These are phyloP conservation scores for Cercophora scortea DNA, from an alignment of 495 filamentous ascomycete species.

Conservation along the genomic window DNA sequence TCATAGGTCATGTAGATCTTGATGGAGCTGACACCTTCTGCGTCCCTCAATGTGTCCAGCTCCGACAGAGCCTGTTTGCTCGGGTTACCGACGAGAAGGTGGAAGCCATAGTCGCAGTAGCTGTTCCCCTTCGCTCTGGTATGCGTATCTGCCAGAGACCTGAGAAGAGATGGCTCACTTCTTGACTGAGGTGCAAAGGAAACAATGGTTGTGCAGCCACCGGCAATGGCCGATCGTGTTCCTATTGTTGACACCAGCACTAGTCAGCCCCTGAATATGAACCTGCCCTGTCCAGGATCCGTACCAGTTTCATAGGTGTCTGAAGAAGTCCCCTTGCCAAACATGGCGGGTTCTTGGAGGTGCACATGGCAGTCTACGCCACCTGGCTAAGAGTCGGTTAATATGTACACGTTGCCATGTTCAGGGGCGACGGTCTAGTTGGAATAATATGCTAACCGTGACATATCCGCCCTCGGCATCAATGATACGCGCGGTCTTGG, in stretches of 20 bases:
- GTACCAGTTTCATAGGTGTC: constrained; percentile 41
- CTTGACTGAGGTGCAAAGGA: constrained; percentile 51
- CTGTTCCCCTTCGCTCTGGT: constrained; percentile 34
- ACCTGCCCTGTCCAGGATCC: no score
- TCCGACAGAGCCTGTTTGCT: constrained; percentile 32
- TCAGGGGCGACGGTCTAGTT: no score
- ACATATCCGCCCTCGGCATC: constrained; percentile 33
- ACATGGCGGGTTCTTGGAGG: constrained; percentile 33
- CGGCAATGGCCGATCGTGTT: constrained; percentile 49
- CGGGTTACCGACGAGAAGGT: constrained; percentile 50
- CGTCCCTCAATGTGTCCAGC: constrained; percentile 31
- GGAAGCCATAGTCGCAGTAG: constrained; percentile 56
- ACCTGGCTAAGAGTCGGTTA: constrained; percentile 19
- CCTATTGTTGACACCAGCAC: constrained; percentile 29
- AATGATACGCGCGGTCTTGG: background rate
- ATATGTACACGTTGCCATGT: background rate
- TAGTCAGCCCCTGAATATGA: background rate
- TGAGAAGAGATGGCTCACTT: constrained; percentile 38
- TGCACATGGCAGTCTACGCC: constrained; percentile 41
- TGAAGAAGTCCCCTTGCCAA: constrained; percentile 41
- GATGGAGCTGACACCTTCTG: constrained; percentile 46
- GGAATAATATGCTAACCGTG: constrained; percentile 22
- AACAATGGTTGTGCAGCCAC: constrained; percentile 54
- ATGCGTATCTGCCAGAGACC: constrained; percentile 41
- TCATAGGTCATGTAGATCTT: constrained; percentile 63